Evolutionary conservation across 768 basidiomycete genomes (phyloP), one percentile per base, ranked within the genome.

Genomic region (Auriscalpium orientale): DNA sequence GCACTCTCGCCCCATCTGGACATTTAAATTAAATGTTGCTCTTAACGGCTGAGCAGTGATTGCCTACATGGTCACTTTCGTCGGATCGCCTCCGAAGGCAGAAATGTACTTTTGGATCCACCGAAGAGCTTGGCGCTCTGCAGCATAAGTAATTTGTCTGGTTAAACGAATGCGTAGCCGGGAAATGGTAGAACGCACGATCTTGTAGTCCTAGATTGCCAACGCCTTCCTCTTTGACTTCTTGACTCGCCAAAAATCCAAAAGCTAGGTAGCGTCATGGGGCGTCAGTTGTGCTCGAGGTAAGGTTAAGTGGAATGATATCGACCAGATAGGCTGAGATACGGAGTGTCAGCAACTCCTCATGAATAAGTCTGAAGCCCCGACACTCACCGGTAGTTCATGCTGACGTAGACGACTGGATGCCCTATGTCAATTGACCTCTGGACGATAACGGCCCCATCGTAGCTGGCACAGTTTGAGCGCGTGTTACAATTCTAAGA

Each of bases 381-480:
- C 15, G 18, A 54, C 63, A 53, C 67, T 56, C 15, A 71, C 72
- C 72, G 68, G 53, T 83, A 82, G 63, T 82, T 82, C 68, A 80
- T 75, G 61, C 76, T 78, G 11, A 82, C 80, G 56, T 75, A 81
- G 34, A 83, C 65, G 8, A 79, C 71, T 0, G 80, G 79, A 48
- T 69, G 63, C 1, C 68, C 70, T 8, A 81, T 60, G 0, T 66
- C 65, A 11, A 78, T 68, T 0, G 80, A 82, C 18, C 76, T 71
- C 15, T 67, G 56, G 7, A 82, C 79, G 40, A 80, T 72, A 8
- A 59, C 57, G 0, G 62, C 66, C 9, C 79, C 79, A 62, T 79
- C 75, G 57, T 79, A 75, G 56, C 74, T 76, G 48, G 16, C 18
- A 4, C 36, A n/a, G 9, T 53, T n/a, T 44, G 33, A 11, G n/a